phyloP scores from a whole-genome alignment of 768 basidiomycete species.

The Russula foetens region DNA sequence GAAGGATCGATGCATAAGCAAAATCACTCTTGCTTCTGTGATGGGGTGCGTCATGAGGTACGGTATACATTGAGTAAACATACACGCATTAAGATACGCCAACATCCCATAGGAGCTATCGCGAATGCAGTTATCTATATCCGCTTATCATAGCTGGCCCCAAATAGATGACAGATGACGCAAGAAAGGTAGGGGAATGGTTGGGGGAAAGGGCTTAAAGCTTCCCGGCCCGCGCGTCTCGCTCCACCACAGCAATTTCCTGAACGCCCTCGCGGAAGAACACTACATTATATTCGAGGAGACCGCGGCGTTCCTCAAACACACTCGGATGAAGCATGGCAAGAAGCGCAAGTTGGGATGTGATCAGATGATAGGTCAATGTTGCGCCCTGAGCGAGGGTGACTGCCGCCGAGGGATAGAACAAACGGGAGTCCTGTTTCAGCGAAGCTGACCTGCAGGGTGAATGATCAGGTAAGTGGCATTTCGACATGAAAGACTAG shows the following conservation, averaged over 20 bases:
- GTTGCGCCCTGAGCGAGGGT: slow-evolving; percentile 61
- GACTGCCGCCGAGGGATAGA: slow-evolving; percentile 64
- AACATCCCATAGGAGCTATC: neutral
- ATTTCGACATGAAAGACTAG: neutral
- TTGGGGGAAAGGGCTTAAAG: neutral
- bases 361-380: slow-evolving; percentile 79
- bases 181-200: neutral
- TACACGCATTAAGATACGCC: neutral
- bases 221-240: slow-evolving; percentile 33
- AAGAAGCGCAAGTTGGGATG: slow-evolving; percentile 59
- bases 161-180: neutral
- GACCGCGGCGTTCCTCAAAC: slow-evolving; percentile 62
- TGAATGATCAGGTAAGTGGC: slow-evolving; percentile 5
- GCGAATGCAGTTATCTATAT: neutral
- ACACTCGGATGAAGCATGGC: slow-evolving; percentile 67
- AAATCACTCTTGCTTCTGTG: neutral
- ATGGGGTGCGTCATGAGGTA: neutral
- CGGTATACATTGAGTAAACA: neutral
- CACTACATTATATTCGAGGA: slow-evolving; percentile 83
- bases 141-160: neutral
- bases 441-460: slow-evolving; percentile 6
- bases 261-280: slow-evolving; percentile 78
- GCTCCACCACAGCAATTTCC: slow-evolving; percentile 74
- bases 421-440: slow-evolving; percentile 33
- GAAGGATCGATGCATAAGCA: neutral